Evolutionary conservation across 2,329 filamentous ascomycete species (phyloP), one percentile per base, ranked within the genome.

Genomic region (Aspergillus awamori): DNA sequence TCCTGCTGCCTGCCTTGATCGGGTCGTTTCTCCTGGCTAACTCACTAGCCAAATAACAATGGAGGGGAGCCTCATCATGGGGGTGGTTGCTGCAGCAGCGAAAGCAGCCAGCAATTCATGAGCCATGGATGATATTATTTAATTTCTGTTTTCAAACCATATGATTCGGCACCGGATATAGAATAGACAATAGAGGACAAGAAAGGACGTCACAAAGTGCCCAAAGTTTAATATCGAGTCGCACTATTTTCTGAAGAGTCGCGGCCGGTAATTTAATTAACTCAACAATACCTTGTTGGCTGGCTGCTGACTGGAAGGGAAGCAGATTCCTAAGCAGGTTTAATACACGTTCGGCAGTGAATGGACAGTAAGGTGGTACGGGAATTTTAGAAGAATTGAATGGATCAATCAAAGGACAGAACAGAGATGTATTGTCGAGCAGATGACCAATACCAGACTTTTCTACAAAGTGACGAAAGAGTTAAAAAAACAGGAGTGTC

Each of bases 261-360:
- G n/a, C 26, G 47, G 47, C 47, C 47, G 47, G 47, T 49, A 49
- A 26, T 49, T 15, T 36, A 36, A 36, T 36, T 36, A 36, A 36
- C 11, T 36, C n/a, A 49, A 49, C 47, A 49, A 49, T 30, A 49
- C 47, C 47, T 49, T 49, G 47, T 49, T 49, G 47, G 26, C 15
- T 45, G 41, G 41, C 33, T 36, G 33, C 47, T 26, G 47, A 28
- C 15, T 17, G 47, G 17, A 30, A 49, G 24, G 47, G 47, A 28
- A 49, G 24, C 15, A 17, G 47, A 30, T 17, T 28, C 47, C 26
- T 30, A 28, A 28, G 47, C 47, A 30, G 26, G 26, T 49, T 30
- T 49, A 49, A 30, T 49, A 49, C 47, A 49, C 47, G 47, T 26
- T 30, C 28, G 26, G 47, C 47, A 49, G 33, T 45, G 17, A 11